These are phyloP conservation scores for Ascocoryne sarcoides DNA, from an alignment of 2,329 filamentous ascomycete genomes.

Conservation along the genomic window DNA sequence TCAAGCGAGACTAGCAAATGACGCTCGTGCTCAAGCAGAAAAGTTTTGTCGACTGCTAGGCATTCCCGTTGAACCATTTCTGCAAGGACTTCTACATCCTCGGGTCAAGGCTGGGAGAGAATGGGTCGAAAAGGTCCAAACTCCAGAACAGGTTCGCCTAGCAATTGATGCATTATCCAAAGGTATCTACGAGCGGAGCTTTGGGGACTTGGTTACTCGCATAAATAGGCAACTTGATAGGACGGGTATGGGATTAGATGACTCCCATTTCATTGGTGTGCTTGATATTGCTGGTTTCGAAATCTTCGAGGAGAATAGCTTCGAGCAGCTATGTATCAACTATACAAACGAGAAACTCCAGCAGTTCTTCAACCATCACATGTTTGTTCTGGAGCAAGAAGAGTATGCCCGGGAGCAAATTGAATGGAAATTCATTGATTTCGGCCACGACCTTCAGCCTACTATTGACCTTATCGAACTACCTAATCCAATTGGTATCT, in stretches of 20 bases:
- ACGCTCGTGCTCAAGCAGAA: conserved; percentile 65
- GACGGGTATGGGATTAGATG: conserved; percentile 72
- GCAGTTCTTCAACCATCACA: conserved; percentile 99
- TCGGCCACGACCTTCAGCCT: conserved; percentile 90
- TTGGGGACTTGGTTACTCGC: conserved; percentile 81
- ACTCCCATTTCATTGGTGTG: conserved; percentile 93
- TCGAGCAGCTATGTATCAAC: conserved; percentile 98
- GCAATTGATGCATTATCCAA: conserved; percentile 87
- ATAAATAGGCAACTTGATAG: conserved; percentile 90
- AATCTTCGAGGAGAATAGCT: conserved; percentile 97
- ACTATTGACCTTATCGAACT: conserved; percentile 97
- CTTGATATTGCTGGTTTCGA: conserved; percentile 99
- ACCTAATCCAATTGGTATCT: conserved; percentile 95
- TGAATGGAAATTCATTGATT: conserved; percentile 99
- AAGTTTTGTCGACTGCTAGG: conserved; percentile 79
- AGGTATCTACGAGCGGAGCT: conserved; percentile 94
- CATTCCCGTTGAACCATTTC: conserved; percentile 74
- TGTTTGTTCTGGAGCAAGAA: conserved; percentile 98
- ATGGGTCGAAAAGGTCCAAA: conserved; percentile 98
- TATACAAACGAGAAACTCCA: conserved; percentile 99
- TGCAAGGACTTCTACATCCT: conserved; percentile 82
- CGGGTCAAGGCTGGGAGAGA: conserved; percentile 92
- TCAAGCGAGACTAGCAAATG: conserved; percentile 72
- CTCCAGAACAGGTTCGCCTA: conserved; percentile 88
- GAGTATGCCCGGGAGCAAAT: conserved; percentile 97